These are phyloP conservation scores for Gentiana straminea DNA, from an alignment of 257 asterid species.

Conservation along the genomic window DNA sequence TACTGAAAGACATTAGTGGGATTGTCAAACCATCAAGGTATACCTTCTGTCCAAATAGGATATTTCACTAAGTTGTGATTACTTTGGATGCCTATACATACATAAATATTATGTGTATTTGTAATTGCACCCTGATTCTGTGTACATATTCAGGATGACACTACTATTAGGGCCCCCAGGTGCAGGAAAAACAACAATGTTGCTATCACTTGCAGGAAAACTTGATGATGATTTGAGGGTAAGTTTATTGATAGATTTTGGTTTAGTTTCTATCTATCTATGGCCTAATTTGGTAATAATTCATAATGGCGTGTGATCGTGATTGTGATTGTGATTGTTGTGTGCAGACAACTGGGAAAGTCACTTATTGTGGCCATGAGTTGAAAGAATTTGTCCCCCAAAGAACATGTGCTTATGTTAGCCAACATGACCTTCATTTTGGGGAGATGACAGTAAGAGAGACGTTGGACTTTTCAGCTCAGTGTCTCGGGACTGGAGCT, in stretches of 20 bases:
- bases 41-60: not conserved
- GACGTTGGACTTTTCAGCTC: slow-evolving; percentile 38
- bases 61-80: too few species aligned
- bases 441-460: slow-evolving; percentile 56
- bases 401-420: slow-evolving; percentile 36
- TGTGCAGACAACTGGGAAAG: slow-evolving; percentile 16
- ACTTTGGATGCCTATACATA: not conserved
- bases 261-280: too few species aligned
- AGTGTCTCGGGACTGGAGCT: slow-evolving; percentile 38
- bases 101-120: too few species aligned
- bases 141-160: slow-evolving; percentile 21
- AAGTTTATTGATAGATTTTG: not conserved
- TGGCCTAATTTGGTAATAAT: not conserved
- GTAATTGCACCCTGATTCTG: too few species aligned
- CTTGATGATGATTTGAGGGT: slow-evolving; percentile 25
- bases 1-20: slow-evolving; percentile 19
- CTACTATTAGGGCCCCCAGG: slow-evolving; percentile 48
- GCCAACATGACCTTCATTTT: slow-evolving; percentile 36
- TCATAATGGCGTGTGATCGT: slow-evolving; percentile 4
- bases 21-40: slow-evolving; percentile 12
- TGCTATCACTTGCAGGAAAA: slow-evolving; percentile 34
- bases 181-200: slow-evolving; percentile 35
- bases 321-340: not conserved
- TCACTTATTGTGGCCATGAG: slow-evolving; percentile 41
- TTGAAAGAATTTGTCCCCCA: slow-evolving; percentile 38